phyloP scores from a whole-genome alignment of 163 green algal species.

The Chlamydomonas reinhardtii region DNA sequence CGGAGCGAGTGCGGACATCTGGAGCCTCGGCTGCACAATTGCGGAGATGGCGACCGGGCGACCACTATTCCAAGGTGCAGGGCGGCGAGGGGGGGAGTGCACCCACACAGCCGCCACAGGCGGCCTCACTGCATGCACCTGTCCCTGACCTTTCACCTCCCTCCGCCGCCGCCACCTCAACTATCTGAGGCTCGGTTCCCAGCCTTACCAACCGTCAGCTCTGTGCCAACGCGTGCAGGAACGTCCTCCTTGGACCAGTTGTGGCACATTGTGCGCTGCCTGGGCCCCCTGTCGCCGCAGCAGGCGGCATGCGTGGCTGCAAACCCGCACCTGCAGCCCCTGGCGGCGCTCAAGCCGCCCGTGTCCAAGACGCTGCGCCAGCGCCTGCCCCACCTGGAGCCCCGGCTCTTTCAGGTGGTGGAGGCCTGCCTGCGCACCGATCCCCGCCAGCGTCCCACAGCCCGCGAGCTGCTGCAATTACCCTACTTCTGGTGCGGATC shows the following conservation, averaged over 20 bases:
- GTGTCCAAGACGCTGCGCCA: constrained; percentile 1
- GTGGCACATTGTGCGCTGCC: not conserved
- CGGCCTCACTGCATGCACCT: no score
- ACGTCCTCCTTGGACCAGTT: not conserved
- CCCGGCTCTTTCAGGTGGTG: constrained; percentile 5
- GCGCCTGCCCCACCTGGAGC: constrained; percentile 11
- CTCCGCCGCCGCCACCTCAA: no score
- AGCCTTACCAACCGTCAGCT: no score
- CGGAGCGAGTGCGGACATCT: constrained; percentile 14
- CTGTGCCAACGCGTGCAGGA: not conserved
- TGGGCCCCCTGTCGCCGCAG: not conserved
- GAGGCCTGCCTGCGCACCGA: constrained; percentile 19
- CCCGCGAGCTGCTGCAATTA: constrained; percentile 4
- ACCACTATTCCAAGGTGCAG: not conserved
- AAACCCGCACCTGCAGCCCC: not conserved
- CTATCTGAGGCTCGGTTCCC: no score
- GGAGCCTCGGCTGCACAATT: constrained; percentile 11
- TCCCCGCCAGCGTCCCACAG: constrained; percentile 3
- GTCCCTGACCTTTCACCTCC: no score
- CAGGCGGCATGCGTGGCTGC: not conserved
- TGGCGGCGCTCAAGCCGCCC: no score
- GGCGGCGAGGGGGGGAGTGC: no score
- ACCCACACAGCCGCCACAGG: no score
- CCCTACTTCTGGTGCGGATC: constrained; percentile 45
- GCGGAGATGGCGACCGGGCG: constrained; percentile 20